phyloP scores from a whole-genome alignment of 257 asterid species.

The Solanum gracilifrons region DNA sequence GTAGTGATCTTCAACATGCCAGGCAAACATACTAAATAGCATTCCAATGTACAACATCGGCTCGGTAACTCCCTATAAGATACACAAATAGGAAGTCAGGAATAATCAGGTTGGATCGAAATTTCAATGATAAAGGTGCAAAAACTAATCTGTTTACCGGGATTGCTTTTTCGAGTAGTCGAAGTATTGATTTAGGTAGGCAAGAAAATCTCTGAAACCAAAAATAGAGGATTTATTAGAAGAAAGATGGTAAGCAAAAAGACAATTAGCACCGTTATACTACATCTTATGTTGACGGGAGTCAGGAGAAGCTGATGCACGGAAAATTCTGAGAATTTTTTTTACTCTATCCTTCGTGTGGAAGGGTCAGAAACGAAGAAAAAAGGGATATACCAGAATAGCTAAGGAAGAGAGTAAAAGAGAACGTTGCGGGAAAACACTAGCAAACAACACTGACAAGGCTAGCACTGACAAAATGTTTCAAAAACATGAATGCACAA shows the following conservation, averaged over 20 bases:
- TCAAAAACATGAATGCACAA: not conserved
- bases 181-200: slow-evolving; percentile 71
- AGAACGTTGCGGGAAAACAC: not conserved
- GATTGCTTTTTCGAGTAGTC: slow-evolving; percentile 79
- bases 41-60: slow-evolving; percentile 98
- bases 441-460: not conserved
- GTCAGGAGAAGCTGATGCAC: not conserved
- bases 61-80: slow-evolving; percentile 89
- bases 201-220: slow-evolving; percentile 80
- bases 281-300: not conserved
- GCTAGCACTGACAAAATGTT: not conserved
- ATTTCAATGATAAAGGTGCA: not conserved
- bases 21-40: slow-evolving; percentile 97
- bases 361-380: not conserved
- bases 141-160: slow-evolving; percentile 43
- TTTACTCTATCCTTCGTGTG: not conserved
- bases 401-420: not conserved
- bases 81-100: not conserved
- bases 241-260: not conserved
- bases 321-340: not conserved
- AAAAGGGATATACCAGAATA: not conserved
- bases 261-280: not conserved
- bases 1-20: slow-evolving; percentile 99
- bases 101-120: not conserved
- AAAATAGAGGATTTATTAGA: not conserved